Conservation (phyloP, 2,329 filamentous ascomycete genomes). For the Colletotrichum paranaense region DNA sequence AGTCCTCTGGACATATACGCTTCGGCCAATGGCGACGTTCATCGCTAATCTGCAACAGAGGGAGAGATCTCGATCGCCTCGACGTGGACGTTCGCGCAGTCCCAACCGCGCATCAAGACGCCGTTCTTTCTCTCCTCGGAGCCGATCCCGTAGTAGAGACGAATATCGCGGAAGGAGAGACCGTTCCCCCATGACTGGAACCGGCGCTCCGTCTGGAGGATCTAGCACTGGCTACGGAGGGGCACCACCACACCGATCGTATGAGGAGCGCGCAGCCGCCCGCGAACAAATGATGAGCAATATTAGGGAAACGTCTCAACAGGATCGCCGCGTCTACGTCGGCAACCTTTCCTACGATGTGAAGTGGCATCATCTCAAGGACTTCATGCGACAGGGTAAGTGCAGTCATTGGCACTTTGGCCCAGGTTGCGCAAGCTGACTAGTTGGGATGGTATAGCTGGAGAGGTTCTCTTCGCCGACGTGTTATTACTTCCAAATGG, state of each 20-base stretch:
- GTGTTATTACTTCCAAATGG: slow-evolving; percentile 99
- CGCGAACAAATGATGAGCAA: slow-evolving; percentile 97
- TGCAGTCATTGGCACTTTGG: slow-evolving; percentile 37
- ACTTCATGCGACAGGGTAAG: slow-evolving; percentile 99
- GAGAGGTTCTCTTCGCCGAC: slow-evolving; percentile 99
- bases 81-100: slow-evolving; percentile 86
- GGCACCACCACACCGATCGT: slow-evolving; percentile 73
- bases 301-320: slow-evolving; percentile 93
- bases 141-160: slow-evolving; percentile 82
- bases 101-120: slow-evolving; percentile 76
- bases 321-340: slow-evolving; percentile 99
- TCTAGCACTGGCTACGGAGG: slow-evolving; percentile 74
- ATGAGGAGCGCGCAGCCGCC: slow-evolving; percentile 84
- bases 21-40: slow-evolving; percentile 33
- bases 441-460: slow-evolving; percentile 70
- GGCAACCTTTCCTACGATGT: slow-evolving; percentile 99
- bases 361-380: slow-evolving; percentile 99
- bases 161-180: slow-evolving; percentile 80
- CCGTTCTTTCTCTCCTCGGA: slow-evolving; percentile 83
- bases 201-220: slow-evolving; percentile 77
- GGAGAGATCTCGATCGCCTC: slow-evolving; percentile 84
- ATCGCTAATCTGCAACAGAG: slow-evolving; percentile 64
- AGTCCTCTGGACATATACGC: not conserved
- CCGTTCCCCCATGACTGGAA: slow-evolving; percentile 87
- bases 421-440: slow-evolving; percentile 37